Evolutionary conservation across 164 flowering plant species (phyloP).

Genomic region (Buxus sempervirens): DNA sequence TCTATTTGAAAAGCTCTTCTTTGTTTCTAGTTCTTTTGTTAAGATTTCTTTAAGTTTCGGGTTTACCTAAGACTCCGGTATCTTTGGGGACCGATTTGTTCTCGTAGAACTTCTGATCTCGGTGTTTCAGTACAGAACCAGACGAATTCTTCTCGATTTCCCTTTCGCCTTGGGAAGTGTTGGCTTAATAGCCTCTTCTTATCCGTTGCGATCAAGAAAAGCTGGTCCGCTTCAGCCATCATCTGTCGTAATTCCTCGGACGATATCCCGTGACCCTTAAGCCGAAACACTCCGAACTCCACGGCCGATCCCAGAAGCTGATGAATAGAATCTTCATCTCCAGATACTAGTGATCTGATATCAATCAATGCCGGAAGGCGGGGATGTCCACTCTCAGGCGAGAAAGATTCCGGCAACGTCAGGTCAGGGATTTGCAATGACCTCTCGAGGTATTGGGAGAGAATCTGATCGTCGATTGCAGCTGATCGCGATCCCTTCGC

Average conservation of each 20-base stretch:
- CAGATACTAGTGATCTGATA: conserved; percentile 16
- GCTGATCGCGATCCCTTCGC: conserved; percentile 54
- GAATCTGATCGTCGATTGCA: conserved; percentile 37
- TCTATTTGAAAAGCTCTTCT: too few species aligned
- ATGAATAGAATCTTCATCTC: conserved; percentile 21
- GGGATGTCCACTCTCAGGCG: not conserved
- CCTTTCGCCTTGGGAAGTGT: conserved; percentile 6
- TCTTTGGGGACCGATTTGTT: conserved; percentile 18
- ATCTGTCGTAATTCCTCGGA: conserved; percentile 26
- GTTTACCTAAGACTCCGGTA: conserved; percentile 31
- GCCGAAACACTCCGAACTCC: conserved; percentile 41
- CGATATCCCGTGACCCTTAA: conserved; percentile 38
- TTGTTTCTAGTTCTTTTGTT: too few species aligned
- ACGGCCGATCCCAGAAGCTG: conserved; percentile 30
- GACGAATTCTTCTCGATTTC: conserved; percentile 24
- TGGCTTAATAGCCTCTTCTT: not conserved
- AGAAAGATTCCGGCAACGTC: conserved; percentile 25
- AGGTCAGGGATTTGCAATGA: conserved; percentile 44
- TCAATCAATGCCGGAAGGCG: conserved; percentile 23
- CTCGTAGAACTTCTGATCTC: conserved; percentile 4
- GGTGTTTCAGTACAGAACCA: conserved; percentile 25
- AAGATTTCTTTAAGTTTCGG: not conserved
- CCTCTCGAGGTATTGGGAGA: conserved; percentile 39
- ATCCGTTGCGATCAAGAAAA: conserved; percentile 19
- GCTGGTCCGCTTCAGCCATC: conserved; percentile 26